Base-by-base conservation (phyloP, 768 basidiomycete genomes). In the Suillus cothurnatus region DNA sequence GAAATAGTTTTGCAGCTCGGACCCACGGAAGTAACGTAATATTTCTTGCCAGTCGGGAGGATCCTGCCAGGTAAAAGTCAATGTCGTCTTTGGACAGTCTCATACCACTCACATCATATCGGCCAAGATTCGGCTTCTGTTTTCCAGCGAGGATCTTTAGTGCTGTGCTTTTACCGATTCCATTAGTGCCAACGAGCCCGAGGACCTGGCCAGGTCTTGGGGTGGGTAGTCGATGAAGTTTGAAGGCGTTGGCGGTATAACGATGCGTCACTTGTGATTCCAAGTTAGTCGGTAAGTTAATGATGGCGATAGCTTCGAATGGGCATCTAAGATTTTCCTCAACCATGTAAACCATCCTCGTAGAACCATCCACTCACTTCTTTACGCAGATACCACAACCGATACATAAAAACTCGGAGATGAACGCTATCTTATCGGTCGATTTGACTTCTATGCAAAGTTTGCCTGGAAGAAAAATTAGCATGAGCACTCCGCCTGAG, bases 331-430 rank as follows among this genome's bases (percentile, higher is more conserved):
- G 58, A 53, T 55, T 47, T n/a, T 4, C 21, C 61, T 64, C 34
- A 69, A 64, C 28, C 45, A 61, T 15, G 31, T 36, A 9, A 39
- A 32, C 6, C 49, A 66, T 62, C 58, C 23, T 47, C 17, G 4
- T 0, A 43, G 38, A 49, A 52, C 21, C 39, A 58, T 32, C 26
- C 38, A 81, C 91, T 76, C 73, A 97, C 97, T 98, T 99, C 82
- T 99, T 98, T 39, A 98, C 96, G 77, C 97, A 99, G 73, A 99
- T 99, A 92, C 97, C 97, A 79, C 97, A 99, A 72, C 97, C 97
- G 67, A 99, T 99, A 77, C 97, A 99, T 63, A 99, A 84, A 76
- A 97, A 95, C 77, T 99, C 97, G 32, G 97, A 99, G 80, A 99
- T 93, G 85, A 96, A 98, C 2, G 97, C 92, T 79, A 99, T 97